Percentiles rank a stretch among this genome's conserved stretches.
Conservation (phyloP, 1,284 basidiomycete genomes). For the Malassezia slooffiae region DNA sequence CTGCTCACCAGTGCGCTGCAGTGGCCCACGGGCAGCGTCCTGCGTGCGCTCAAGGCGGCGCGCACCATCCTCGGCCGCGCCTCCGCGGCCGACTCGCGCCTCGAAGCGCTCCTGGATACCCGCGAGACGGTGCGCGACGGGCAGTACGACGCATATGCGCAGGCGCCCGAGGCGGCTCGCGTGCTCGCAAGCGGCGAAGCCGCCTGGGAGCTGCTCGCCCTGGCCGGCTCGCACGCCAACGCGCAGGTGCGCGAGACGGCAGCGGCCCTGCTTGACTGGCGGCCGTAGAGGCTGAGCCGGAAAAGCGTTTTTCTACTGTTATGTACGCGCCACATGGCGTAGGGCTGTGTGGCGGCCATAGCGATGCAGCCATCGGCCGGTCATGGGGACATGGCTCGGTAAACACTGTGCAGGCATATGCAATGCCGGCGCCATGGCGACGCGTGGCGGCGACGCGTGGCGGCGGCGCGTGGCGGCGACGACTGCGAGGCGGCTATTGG, state of each 20-base stretch:
- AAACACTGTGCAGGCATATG: too few relatives aligned
- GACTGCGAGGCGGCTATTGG: too few relatives aligned
- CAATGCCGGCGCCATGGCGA: too few relatives aligned
- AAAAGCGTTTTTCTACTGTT: too few relatives aligned
- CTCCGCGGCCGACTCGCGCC: slow-evolving; percentile 55
- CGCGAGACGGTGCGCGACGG: slow-evolving; percentile 59
- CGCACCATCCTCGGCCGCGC: slow-evolving; percentile 57
- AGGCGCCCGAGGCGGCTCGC: slow-evolving; percentile 14
- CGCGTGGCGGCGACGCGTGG: too few relatives aligned
- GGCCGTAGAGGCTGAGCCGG: background rate
- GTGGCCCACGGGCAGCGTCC: slow-evolving; percentile 60
- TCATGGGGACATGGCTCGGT: too few relatives aligned
- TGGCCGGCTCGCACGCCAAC: slow-evolving; percentile 11
- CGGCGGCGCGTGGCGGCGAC: too few relatives aligned
- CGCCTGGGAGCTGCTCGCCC: slow-evolving; percentile 13
- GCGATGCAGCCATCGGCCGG: too few relatives aligned
- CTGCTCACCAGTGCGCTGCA: slow-evolving; percentile 66
- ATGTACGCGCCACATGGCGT: too few relatives aligned
- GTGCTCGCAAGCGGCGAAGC: slow-evolving; percentile 17
- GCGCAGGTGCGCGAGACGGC: slow-evolving; percentile 16
- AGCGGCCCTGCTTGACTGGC: slow-evolving; percentile 6
- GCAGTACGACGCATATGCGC: slow-evolving; percentile 9
- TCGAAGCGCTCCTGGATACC: slow-evolving; percentile 72
- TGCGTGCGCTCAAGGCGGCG: slow-evolving; percentile 64
- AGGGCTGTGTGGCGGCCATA: too few relatives aligned